Conservation (phyloP, 108 stramenopile genomes). For the Nitzschia inconspicua region DNA sequence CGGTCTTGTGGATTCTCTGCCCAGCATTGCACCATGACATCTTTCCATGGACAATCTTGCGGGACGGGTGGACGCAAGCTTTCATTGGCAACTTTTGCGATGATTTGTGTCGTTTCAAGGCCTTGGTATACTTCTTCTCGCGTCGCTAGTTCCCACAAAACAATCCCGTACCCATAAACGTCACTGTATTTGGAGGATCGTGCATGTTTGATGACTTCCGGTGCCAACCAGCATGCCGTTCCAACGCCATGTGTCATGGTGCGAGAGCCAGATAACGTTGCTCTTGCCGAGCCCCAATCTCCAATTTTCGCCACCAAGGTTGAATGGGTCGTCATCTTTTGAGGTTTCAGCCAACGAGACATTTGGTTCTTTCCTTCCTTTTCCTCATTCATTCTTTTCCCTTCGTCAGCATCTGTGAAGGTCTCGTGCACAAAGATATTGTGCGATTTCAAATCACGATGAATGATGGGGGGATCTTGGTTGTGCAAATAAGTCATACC, state of each 20-base stretch:
- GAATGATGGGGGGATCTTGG: constrained; percentile 94
- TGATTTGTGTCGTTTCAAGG: constrained; percentile 90
- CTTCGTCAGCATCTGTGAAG: constrained; percentile 53
- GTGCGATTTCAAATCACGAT: constrained; percentile 97
- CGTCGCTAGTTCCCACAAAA: constrained; percentile 95
- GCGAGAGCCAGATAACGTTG: constrained; percentile 75
- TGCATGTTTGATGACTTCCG: constrained; percentile 91
- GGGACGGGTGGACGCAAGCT: constrained; percentile 90
- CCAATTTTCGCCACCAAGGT: constrained; percentile 88
- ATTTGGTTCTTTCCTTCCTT: constrained; percentile 6
- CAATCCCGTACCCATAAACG: constrained; percentile 95
- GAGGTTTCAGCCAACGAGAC: constrained; percentile 22
- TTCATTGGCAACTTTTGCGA: constrained; percentile 94
- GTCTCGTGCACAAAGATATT: constrained; percentile 97
- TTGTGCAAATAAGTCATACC: constrained; percentile 95
- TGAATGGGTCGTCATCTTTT: constrained; percentile 61
- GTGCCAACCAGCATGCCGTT: constrained; percentile 96
- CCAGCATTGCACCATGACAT: constrained; percentile 96
- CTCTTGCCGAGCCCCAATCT: constrained; percentile 95
- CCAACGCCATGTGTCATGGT: constrained; percentile 98
- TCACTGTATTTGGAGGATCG: constrained; percentile 86
- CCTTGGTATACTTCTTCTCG: constrained; percentile 92
- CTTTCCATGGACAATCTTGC: constrained; percentile 86
- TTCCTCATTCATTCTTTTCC: constrained; percentile 32
- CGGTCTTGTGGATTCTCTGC: constrained; percentile 81